Evolutionary conservation across 2,329 filamentous ascomycete species (phyloP).

Genomic region (Dendryphion nanum): DNA sequence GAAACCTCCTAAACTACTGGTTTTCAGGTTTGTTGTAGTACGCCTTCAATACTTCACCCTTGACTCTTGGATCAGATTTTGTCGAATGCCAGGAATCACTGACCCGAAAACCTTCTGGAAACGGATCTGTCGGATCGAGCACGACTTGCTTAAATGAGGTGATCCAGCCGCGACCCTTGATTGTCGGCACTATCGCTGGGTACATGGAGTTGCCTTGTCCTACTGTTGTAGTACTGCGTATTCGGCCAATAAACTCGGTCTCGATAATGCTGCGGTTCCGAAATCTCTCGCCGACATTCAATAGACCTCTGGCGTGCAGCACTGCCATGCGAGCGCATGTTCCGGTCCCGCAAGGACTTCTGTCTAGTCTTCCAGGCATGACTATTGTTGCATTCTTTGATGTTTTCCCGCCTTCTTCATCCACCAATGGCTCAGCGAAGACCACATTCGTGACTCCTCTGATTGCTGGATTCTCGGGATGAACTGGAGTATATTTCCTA

Average conservation of each 20-base stretch:
- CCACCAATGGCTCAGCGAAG: background rate
- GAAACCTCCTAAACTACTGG: no score
- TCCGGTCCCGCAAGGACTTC: conserved; percentile 49
- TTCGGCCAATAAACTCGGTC: conserved; percentile 43
- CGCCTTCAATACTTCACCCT: no score
- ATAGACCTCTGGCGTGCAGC: conserved; percentile 42
- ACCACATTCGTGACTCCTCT: background rate
- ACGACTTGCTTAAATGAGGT: conserved; percentile 45
- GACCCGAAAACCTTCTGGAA: conserved; percentile 43
- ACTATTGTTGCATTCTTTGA: conserved; percentile 46
- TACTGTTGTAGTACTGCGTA: conserved; percentile 39
- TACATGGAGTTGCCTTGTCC: no score
- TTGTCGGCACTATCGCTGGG: conserved; percentile 41
- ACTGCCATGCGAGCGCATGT: conserved; percentile 46
- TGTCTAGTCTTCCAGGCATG: conserved; percentile 46
- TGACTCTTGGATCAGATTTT: no score
- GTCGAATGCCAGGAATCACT: conserved; percentile 26
- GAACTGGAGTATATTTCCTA: background rate
- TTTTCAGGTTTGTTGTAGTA: no score
- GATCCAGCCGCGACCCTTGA: conserved; percentile 49
- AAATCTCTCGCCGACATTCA: conserved; percentile 40
- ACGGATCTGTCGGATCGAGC: conserved; percentile 47
- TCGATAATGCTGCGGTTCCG: conserved; percentile 44
- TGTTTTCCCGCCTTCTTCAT: conserved; percentile 17
- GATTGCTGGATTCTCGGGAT: background rate